phyloP scores from a whole-genome alignment of 306 rosid genomes.

The Vigna mungo region DNA sequence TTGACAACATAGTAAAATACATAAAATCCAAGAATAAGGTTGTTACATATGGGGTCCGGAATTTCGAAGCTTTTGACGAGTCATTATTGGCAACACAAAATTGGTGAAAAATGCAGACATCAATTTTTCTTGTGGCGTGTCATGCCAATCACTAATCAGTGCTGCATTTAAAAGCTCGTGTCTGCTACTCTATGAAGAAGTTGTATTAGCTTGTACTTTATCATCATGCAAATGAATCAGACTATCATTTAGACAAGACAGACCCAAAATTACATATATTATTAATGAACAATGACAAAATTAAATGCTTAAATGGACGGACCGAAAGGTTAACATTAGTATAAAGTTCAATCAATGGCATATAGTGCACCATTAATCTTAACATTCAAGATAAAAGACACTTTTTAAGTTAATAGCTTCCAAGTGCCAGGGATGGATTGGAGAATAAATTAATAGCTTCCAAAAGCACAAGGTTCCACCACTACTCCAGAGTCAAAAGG shows the following conservation, averaged over 20 bases:
- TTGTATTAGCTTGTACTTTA: neutral
- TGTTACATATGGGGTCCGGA: neutral
- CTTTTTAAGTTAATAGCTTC: neutral
- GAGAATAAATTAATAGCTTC: neutral
- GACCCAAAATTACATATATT: neutral
- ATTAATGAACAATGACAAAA: neutral
- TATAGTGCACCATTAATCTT: neutral
- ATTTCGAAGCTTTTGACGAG: neutral
- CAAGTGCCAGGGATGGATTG: neutral
- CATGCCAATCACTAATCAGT: neutral
- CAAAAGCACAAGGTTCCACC: conserved; percentile 6
- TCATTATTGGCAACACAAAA: neutral
- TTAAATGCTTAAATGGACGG: neutral
- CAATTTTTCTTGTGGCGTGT: neutral
- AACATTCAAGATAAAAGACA: conserved; percentile 8
- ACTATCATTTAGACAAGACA: neutral
- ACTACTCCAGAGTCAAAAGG: neutral
- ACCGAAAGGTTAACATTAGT: neutral
- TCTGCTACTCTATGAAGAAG: neutral
- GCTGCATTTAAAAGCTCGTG: neutral
- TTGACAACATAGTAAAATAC: too few relatives aligned
- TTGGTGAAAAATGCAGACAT: neutral
- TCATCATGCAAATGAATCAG: neutral
- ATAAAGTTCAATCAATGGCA: neutral
- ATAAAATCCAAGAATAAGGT: neutral